Evolutionary conservation across 2,329 filamentous ascomycete genomes (phyloP).

Genomic region (Cercospora sp.): DNA sequence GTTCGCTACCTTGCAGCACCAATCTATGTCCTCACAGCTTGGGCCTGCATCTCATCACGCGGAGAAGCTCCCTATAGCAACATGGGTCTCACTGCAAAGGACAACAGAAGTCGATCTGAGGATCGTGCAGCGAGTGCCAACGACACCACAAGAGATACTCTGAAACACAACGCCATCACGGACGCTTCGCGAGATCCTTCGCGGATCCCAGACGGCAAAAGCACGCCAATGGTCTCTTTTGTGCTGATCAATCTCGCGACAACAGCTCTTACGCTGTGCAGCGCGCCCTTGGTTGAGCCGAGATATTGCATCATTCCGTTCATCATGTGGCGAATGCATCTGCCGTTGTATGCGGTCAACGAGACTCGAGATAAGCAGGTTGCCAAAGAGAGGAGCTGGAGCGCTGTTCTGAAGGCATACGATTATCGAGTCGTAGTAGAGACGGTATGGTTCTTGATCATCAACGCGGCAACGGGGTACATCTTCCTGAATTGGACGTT

Average conservation of each 20-base stretch:
- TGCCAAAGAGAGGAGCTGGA: constrained; percentile 3
- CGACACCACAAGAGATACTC: constrained; percentile 7
- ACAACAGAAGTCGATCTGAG: not conserved
- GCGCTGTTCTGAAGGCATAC: constrained; percentile 31
- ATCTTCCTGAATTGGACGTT: constrained; percentile 71
- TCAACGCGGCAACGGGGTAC: constrained; percentile 69
- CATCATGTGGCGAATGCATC: constrained; percentile 84
- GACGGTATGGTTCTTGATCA: constrained; percentile 65
- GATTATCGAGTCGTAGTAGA: constrained; percentile 58
- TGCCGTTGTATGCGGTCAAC: constrained; percentile 54
- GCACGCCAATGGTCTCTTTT: constrained; percentile 49
- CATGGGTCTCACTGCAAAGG: not conserved
- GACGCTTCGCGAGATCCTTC: constrained; percentile 19
- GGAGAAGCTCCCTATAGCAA: constrained; percentile 42
- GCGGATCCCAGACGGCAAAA: constrained; percentile 31
- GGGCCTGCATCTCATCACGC: constrained; percentile 63
- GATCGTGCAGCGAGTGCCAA: not conserved
- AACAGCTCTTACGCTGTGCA: constrained; percentile 76
- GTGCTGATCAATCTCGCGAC: constrained; percentile 65
- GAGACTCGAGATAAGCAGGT: constrained; percentile 7
- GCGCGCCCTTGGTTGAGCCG: constrained; percentile 89
- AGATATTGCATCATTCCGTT: constrained; percentile 95
- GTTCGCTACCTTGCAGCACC: constrained; percentile 57
- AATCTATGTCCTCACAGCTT: constrained; percentile 70
- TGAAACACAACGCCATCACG: constrained; percentile 8